Evolutionary conservation across 306 rosid species (phyloP), one percentile per base, ranked within the genome.

Genomic region (Delonix regia): DNA sequence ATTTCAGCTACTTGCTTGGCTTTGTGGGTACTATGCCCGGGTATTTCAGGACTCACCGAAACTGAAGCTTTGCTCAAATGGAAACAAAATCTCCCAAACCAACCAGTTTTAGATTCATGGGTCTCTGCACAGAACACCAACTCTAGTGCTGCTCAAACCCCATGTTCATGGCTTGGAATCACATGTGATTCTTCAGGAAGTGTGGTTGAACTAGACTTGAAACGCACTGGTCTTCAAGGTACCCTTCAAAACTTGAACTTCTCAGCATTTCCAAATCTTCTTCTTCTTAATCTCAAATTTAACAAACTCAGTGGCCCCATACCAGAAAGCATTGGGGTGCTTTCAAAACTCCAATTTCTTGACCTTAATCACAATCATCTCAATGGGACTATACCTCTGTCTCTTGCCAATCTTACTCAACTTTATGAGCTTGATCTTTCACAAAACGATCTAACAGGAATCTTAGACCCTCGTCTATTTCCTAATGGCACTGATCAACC

Each of bases 201-300:
- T 5, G 21, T 49, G 1, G 5, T 15, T 16, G 55, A 49, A 49
- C 21, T 49, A 5, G 4, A 49, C 55, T 49, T 49, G 55, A 49
- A 6, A 5, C 8, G 2, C 9, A 16, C 55, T 49, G 22, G 55
- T 49, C 55, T 49, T 16, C 8, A 18, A 49, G 55, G 55, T 62
- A 83, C 84, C 6, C 85, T 86, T 33, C 56, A 49, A 49, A 16
- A 49, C 21, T 16, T 49, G 9, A 6, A 49, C 55, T 49, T 49
- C 55, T 49, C 22, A 3, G 21, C 55, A 0, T 49, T 49, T 5
- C 55, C 55, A 16, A 49, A 49, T 1, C 55, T 49, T 49, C 55
- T 49, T 18, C 55, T 49, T 18, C 7, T 49, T 49, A 49, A 18
- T 49, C 55, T 49, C 22, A 49, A 49, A 49, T 49, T 49, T 1